Base-by-base conservation (phyloP, 331 rosid species). In the Quercus tomentella region DNA sequence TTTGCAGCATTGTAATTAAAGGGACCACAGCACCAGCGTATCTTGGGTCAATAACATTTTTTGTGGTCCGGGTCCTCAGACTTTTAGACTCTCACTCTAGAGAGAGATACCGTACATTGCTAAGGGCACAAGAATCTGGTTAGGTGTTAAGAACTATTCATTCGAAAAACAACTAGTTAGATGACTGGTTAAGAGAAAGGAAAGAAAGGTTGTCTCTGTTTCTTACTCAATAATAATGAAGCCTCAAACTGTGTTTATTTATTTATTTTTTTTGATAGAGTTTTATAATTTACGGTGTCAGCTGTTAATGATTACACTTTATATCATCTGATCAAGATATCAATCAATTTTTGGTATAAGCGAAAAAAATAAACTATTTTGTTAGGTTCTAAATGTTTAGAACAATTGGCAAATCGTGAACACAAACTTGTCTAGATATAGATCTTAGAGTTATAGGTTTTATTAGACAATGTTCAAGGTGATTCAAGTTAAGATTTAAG, bases 331-430 rank as follows among this genome's bases (percentile, higher is more conserved):
- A 2, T 0, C 0, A 41, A 8, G 3, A 41, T 41, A 0, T 0
- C 45, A 41, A 41, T 41, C 2, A 0, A 0, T 41, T 41, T 41
- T 41, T 41, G 3, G 0, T 2, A 0, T 0, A 41, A 0, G 0
- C 1, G 11, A 1, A 0, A 8, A 9, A 41, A 41, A 8, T 37
- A 41, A 0, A 8, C 45, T 2, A 26, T n/a, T n/a, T n/a, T n/a
- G n/a, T n/a, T n/a, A n/a, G n/a, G n/a, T n/a, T n/a, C n/a, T n/a
- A n/a, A n/a, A n/a, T n/a, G n/a, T n/a, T n/a, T n/a, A n/a, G n/a
- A n/a, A n/a, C n/a, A n/a, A n/a, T n/a, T n/a, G n/a, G n/a, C n/a
- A n/a, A n/a, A n/a, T n/a, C n/a, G n/a, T n/a, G n/a, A n/a, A n/a
- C n/a, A n/a, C n/a, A n/a, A n/a, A n/a, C n/a, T n/a, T n/a, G n/a